These are phyloP conservation scores for Acrocalymma vagum DNA, from an alignment of 2,329 filamentous ascomycete species.

Conservation along the genomic window DNA sequence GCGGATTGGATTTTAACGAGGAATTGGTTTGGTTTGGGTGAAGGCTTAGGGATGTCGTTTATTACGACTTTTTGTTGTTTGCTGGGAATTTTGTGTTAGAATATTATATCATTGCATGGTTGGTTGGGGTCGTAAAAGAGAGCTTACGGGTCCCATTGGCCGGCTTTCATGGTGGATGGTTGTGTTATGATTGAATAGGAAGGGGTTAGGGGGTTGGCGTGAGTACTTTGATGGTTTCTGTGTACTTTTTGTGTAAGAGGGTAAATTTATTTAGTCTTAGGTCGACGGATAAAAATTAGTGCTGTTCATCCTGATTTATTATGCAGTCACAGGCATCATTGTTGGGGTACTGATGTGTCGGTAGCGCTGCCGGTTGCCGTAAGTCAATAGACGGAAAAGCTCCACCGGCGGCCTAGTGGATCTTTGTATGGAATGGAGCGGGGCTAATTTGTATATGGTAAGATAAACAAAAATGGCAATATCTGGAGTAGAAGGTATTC, in stretches of 20 bases:
- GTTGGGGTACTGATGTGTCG: too few relatives aligned
- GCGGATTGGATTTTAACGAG: slow-evolving; percentile 40
- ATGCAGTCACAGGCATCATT: too few relatives aligned
- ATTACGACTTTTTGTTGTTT: slow-evolving; percentile 39
- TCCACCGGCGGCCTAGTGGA: too few relatives aligned
- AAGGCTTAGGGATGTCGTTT: slow-evolving; percentile 36
- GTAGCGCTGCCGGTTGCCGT: too few relatives aligned
- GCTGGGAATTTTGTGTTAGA: slow-evolving; percentile 5
- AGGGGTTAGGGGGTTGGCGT: too few relatives aligned
- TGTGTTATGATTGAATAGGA: neutral
- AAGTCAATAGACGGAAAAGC: too few relatives aligned
- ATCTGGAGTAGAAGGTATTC: too few relatives aligned
- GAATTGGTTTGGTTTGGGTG: slow-evolving; percentile 32
- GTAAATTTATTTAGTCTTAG: slow-evolving; percentile 2
- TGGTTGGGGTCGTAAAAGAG: neutral
- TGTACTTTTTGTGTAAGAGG: neutral
- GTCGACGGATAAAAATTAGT: too few relatives aligned
- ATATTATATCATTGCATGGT: neutral
- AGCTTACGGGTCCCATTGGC: slow-evolving; percentile 38
- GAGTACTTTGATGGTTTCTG: slow-evolving; percentile 21
- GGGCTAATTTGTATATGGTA: too few relatives aligned
- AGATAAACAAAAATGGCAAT: too few relatives aligned
- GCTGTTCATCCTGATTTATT: too few relatives aligned
- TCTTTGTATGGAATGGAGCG: too few relatives aligned
- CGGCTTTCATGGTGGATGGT: slow-evolving; percentile 34